Evolutionary conservation across 768 basidiomycete genomes (phyloP).

Genomic region (Kwoniella shandongensis): DNA sequence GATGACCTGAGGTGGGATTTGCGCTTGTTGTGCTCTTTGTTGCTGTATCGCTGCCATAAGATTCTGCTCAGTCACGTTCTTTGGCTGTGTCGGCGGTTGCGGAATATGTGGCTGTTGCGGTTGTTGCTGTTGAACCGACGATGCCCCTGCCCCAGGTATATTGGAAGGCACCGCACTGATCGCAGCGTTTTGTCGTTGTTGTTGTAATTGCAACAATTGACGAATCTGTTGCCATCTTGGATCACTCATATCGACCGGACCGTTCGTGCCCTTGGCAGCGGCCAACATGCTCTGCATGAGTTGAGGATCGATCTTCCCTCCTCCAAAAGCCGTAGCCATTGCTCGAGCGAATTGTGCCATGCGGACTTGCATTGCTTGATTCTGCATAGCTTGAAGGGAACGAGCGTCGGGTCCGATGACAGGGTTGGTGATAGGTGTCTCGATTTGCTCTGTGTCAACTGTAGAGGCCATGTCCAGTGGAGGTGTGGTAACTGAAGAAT

Average conservation of each 20-base stretch:
- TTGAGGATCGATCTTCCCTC: constrained; percentile 19
- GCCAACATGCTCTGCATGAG: constrained; percentile 27
- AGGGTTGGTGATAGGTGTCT: constrained; percentile 21
- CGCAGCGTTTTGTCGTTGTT: constrained; percentile 6
- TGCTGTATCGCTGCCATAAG: constrained; percentile 21
- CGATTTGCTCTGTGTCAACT: constrained; percentile 18
- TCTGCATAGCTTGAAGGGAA: constrained; percentile 15
- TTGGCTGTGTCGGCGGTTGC: too few species aligned
- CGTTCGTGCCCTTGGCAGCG: constrained; percentile 21
- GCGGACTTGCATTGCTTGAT: constrained; percentile 18
- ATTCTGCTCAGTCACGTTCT: constrained; percentile 11
- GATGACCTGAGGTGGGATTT: not conserved
- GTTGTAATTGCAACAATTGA: constrained; percentile 18
- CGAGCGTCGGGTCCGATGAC: constrained; percentile 4
- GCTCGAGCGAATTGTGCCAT: constrained; percentile 23
- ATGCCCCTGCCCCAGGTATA: not conserved
- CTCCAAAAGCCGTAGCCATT: constrained; percentile 7
- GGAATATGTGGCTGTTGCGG: too few species aligned
- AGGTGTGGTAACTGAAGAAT: constrained; percentile 4
- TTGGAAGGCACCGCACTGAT: not conserved
- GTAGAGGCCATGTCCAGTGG: constrained; percentile 20
- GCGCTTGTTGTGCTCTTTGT: constrained; percentile 16
- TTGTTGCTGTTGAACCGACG: not conserved
- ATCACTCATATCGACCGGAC: constrained; percentile 24
- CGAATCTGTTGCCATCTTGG: constrained; percentile 22